Base-by-base conservation (phyloP, 768 basidiomycete species). In the Amyloporia xantha region DNA sequence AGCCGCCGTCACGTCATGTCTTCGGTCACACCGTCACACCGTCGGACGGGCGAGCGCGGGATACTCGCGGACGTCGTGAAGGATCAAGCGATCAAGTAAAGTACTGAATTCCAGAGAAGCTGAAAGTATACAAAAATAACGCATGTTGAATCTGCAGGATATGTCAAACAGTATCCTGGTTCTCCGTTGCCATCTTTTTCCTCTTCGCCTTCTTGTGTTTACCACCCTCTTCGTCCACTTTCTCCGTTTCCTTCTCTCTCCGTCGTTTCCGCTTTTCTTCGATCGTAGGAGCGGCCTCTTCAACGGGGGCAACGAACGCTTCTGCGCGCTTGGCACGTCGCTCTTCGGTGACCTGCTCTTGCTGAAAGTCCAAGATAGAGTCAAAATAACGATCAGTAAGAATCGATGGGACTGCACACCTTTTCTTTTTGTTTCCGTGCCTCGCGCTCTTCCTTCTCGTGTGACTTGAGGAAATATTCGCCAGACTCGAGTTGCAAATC, bases 401-500 rank as follows among this genome's bases (percentile, higher is more conserved):
- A n/a, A n/a, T n/a, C n/a, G 5, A 23, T 38, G 9, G 19, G 17
- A 6, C 23, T 23, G 9, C 66, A 26, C 45, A 83, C 88, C 79
- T 90, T 91, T 64, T 91, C 81, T 66, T 81, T 84, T 62, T 86
- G 71, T 61, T 77, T 75, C 49, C 76, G 77, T 26, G 77, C 75
- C 58, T 92, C 89, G 28, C 81, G 75, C 2, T 77, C 80, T 55
- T 85, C 84, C 71, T 88, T 95, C 64, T 98, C 90, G 51, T 80
- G 75, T 15, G 86, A 71, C 64, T 95, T 96, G 70, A 99, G 85
- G 75, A 98, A 99, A 64, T 98, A 98, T 62, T 98, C 96, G 69
- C 96, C 96, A 2, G 87, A 88, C 62, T 96, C 95, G 55, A 98
- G 75, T 74, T 97, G 87, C 39, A 96, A 64, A 67, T 99, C 96